Evolutionary conservation across 2,329 filamentous ascomycete genomes (phyloP), one percentile per base, ranked within the genome.

Genomic region (Arthrobotrys iridis): DNA sequence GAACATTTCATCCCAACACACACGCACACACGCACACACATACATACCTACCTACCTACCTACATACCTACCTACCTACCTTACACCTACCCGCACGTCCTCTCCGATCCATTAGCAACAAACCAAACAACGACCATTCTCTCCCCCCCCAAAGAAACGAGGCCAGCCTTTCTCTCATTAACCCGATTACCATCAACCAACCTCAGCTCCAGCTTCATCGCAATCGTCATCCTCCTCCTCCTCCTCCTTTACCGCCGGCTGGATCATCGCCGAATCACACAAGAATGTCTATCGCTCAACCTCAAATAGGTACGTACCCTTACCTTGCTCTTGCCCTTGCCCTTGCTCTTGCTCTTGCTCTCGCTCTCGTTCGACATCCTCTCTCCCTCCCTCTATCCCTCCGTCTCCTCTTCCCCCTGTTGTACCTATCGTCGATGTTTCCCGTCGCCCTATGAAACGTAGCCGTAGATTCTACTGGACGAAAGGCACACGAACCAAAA

Each of bases 211-310:
- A n/a, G n/a, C n/a, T n/a, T n/a, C n/a, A n/a, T n/a, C n/a, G n/a
- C n/a, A n/a, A n/a, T n/a, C n/a, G n/a, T n/a, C 45, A 11, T 48
- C 46, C 15, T 20, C 11, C 52, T 37, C 52, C 5, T 11, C 28
- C 10, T n/a, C 67, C 41, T 20, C 10, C 45, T 43, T n/a, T 30
- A 40, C 24, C 60, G 43, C 60, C 68, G 58, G 26, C 58, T 20
- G 22, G 35, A 7, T 37, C 30, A n/a, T 46, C 45, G 52, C 24
- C 63, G 45, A 46, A 37, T 26, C 50, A 58, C 50, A 58, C 22
- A 33, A 55, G 18, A 37, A 75, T 75, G 71, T 75, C 71, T 64
- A 30, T 75, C 57, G 71, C 57, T 63, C 71, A 75, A 46, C 63
- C 71, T 48, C 71, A 48, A 75, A 75, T 75, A 75, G 71, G 71